Evolutionary conservation across 2,329 filamentous ascomycete species (phyloP).

Genomic region (Clonostachys solani): DNA sequence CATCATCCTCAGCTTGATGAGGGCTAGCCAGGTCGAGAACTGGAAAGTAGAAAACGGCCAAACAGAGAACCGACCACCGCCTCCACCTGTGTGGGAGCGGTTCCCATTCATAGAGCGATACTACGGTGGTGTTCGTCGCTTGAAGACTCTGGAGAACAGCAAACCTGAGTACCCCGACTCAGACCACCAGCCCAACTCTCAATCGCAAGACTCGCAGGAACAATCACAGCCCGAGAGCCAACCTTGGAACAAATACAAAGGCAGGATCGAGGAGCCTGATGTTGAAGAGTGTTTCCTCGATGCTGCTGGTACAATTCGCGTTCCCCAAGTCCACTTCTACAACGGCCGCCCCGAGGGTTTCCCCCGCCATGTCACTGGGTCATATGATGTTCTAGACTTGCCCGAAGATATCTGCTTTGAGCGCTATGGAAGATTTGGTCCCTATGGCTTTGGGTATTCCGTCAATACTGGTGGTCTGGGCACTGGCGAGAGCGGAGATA

Average conservation of each 20-base stretch:
- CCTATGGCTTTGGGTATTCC: conserved; percentile 88
- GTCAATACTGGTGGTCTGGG: conserved; percentile 74
- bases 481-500: conserved; percentile 80
- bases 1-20: conserved; percentile 72
- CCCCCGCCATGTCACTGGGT: conserved; percentile 81
- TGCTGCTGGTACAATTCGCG: conserved; percentile 53
- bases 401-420: conserved; percentile 91
- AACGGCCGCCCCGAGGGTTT: conserved; percentile 78
- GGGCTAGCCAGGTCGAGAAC: conserved; percentile 69
- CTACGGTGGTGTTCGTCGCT: conserved; percentile 76
- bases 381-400: conserved; percentile 74
- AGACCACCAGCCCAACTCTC: conserved; percentile 14
- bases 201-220: not conserved
- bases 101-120: conserved; percentile 86
- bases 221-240: conserved; percentile 15
- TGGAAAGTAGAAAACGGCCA: conserved; percentile 52
- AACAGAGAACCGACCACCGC: conserved; percentile 39
- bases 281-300: conserved; percentile 79
- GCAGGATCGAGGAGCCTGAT: conserved; percentile 24
- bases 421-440: conserved; percentile 79
- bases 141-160: conserved; percentile 64
- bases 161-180: conserved; percentile 75
- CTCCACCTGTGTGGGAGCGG: conserved; percentile 73
- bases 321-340: conserved; percentile 71
- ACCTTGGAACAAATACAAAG: conserved; percentile 25